Evolutionary conservation across 495 filamentous ascomycete species (phyloP), one percentile per base, ranked within the genome.

Genomic region (Aspergillus nidulans): DNA sequence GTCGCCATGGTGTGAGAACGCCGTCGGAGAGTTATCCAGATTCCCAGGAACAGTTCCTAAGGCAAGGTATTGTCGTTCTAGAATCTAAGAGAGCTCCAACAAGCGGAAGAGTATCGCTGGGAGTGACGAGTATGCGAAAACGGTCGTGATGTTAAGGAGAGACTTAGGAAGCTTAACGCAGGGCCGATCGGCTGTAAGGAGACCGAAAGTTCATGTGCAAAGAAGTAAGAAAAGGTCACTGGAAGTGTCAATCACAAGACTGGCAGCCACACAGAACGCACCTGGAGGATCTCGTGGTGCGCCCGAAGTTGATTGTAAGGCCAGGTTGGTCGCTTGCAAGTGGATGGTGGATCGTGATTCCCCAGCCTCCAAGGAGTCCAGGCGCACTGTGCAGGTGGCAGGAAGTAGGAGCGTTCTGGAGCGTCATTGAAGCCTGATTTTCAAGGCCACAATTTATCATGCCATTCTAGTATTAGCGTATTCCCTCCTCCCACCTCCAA

Each of bases 1-100:
- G 89, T 87, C 19, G 81, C 81, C 78, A 88, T 83, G 56, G 78
- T 54, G 41, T 81, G 72, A 32, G 80, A 81, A 13, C 83, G 84
- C 28, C 81, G 80, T 42, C 48, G 40, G 23, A 52, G 49, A 69
- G 53, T 61, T 64, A 50, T 53, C 63, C 52, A 68, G 56, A 7
- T 12, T 38, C 20, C 20, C 28, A 51, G n/a, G 43, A 9, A 16
- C 3, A 36, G 24, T 46, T 18, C 52, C 40, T 18, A 26, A 25
- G 36, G 21, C 16, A 28, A 30, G 34, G 26, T n/a, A 3, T 8
- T 32, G 43, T 48, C 18, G 42, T 15, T 55, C 10, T 3, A 49
- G 4, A 13, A 34, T 34, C 32, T n/a, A 28, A 34, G 16, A 19
- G 18, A 26, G 8, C 10, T 25, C 42, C n/a, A 25, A 3, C n/a